Evolutionary conservation across 1,139 yeast species (phyloP), one percentile per base, ranked within the genome.

Genomic region (Saccharomyces hybrid): DNA sequence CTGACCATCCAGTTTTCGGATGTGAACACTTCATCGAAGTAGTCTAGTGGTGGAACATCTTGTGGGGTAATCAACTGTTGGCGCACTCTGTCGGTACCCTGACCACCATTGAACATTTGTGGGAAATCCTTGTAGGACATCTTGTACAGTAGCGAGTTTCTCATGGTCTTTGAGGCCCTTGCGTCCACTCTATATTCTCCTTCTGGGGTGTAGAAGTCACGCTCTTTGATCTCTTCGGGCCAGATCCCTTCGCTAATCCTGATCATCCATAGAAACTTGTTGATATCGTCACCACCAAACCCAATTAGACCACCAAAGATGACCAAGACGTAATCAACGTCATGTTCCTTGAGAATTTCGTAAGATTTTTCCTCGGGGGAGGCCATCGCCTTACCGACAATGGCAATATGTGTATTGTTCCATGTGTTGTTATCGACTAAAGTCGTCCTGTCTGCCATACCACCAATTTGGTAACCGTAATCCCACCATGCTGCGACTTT

Each of bases 401-500:
- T 90, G 62, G 99, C 99, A 73, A 95, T 95, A 71, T 95, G 99
- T 3, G 99, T 95, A 75, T 95, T 95, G 72, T 95, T 95, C 99
- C 99, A 95, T 9, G 99, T 95, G 73, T 95, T 95, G 79, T 95
- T 95, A 73, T 95, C 99, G 48, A 95, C 99, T 63, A 95, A 79
- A 4, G 99, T 95, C 60, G 99, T 93, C 70, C 99, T 83, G 73
- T 95, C 99, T 48, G 99, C 99, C 98, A 95, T 93, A 59, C 99
- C 99, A 64, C 99, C 99, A 67, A 95, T 95, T 75, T 95, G 99
- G 73, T 95, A 95, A 54, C 99, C 99, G 70, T 95, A 95, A 77
- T 95, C 99, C 99, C 99, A 95, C 99, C 99, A 95, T 7, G 98
- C 87, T 87, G 95, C 89, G 60, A 95, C 86, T 72, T 88, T 90